Percentiles rank a stretch among this genome's conserved stretches.
Conservation (phyloP, 2,329 filamentous ascomycete genomes). For the Monosporascus sp. region DNA sequence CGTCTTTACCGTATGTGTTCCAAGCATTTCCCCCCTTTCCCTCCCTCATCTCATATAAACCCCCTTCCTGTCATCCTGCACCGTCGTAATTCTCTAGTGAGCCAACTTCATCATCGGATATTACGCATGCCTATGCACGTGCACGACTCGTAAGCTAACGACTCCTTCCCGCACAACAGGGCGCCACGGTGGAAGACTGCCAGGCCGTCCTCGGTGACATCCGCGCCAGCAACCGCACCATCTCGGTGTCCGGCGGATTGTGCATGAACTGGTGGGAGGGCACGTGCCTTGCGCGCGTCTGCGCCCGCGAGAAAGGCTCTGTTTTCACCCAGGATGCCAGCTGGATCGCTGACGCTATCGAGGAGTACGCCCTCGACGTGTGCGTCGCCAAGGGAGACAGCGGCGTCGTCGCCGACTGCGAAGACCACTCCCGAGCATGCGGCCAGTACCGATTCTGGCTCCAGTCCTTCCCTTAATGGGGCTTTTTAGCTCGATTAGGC, state of each 20-base stretch:
- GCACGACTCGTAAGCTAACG: not conserved
- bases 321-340: conserved; percentile 69
- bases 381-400: conserved; percentile 7
- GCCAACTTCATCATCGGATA: too few species aligned
- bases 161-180: conserved; percentile 3
- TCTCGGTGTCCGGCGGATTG: conserved; percentile 6
- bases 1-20: not conserved
- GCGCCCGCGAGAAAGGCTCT: conserved; percentile 41
- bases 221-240: conserved; percentile 4
- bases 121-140: too few species aligned
- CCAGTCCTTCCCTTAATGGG: not conserved
- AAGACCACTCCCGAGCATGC: conserved; percentile 6
- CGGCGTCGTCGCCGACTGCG: conserved; percentile 7
- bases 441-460: conserved; percentile 7
- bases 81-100: too few species aligned
- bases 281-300: conserved; percentile 6
- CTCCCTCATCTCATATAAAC: not conserved
- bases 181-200: conserved; percentile 9
- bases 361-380: conserved; percentile 3
- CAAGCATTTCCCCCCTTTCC: not conserved
- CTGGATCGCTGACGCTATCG: conserved; percentile 49
- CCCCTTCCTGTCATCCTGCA: too few species aligned
- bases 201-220: conserved; percentile 9
- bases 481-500: too few species aligned
- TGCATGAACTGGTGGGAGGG: conserved; percentile 15